These are phyloP conservation scores for Aspergillus glaucus DNA, from an alignment of 2,329 filamentous ascomycete genomes.

Conservation along the genomic window DNA sequence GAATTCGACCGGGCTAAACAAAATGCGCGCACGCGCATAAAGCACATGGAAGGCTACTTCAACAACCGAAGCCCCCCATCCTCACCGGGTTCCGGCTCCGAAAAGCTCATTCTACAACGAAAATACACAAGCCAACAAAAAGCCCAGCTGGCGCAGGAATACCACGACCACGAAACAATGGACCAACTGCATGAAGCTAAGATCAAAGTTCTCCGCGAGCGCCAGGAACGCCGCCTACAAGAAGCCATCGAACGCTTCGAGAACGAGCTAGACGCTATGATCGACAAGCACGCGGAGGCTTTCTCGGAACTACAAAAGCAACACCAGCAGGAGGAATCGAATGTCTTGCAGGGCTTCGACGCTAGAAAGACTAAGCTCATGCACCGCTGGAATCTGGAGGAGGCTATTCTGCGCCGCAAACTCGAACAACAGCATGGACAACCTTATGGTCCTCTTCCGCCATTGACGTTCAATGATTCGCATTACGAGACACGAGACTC, in stretches of 20 bases:
- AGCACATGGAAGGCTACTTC: conserved; percentile 44
- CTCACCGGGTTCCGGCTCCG: conserved; percentile 11
- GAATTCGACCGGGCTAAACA: conserved; percentile 40
- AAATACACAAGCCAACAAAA: conserved; percentile 37
- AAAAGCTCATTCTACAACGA: conserved; percentile 22
- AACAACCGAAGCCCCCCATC: conserved; percentile 33
- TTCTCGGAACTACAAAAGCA: conserved; percentile 29
- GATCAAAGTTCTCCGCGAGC: conserved; percentile 43
- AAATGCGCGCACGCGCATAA: conserved; percentile 39
- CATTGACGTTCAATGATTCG: conserved; percentile 26
- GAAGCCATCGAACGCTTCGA: conserved; percentile 36
- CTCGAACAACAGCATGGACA: conserved; percentile 31
- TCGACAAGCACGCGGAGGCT: conserved; percentile 25
- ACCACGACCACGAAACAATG: conserved; percentile 38
- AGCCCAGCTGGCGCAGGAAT: conserved; percentile 39
- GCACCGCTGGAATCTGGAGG: conserved; percentile 38
- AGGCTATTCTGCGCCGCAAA: conserved; percentile 34
- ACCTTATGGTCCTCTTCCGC: conserved; percentile 34
- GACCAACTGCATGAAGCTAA: conserved; percentile 38
- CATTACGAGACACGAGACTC: conserved; percentile 22
- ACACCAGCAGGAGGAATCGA: conserved; percentile 28
- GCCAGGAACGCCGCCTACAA: conserved; percentile 37
- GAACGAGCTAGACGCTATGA: conserved; percentile 30
- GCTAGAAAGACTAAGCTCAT: conserved; percentile 28
- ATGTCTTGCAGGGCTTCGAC: conserved; percentile 26